Evolutionary conservation across 805 yeast genomes (phyloP), one percentile per base, ranked within the genome.

Genomic region (Saccharomycopsis selenospora): DNA sequence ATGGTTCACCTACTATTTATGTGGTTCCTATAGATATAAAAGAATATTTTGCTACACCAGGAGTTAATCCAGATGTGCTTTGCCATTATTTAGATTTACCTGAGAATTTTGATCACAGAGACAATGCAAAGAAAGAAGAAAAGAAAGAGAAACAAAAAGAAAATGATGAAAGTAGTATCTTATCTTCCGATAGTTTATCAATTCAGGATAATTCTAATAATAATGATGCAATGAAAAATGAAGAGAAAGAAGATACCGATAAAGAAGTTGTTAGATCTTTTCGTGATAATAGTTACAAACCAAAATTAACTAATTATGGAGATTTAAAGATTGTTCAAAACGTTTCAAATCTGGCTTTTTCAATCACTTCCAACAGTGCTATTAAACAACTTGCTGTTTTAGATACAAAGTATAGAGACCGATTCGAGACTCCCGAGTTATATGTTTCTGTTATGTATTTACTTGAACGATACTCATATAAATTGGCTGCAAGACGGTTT

Each of bases 1-100:
- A 66, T 51, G 70, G 70, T n/a, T 55, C 60, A 2, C 75, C 79
- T 0, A 57, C 65, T 17, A 73, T 75, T 1, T 63, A 73, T 17
- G 60, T 70, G 14, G 46, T 72, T 17, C 79, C 80, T 1, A 55
- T 54, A 24, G 57, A 61, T 13, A 45, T 68, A 22, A 59, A 60
- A 7, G 59, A 56, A 4, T 66, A 69, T 44, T 53, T 71, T 25
- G 57, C 58, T 3, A 50, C 42, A 40, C 48, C 27, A 13, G 42
- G 40, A 24, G 48, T 41, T 53, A 55, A 42, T 53, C 44, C 23
- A 13, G 45, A 40, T 17, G 36, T 42, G 14, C 41, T 51, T 29
- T 50, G 49, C 3, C 14, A 41, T 14, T 49, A 46, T 25, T 29
- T 36, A 2, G 45, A 38, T 26, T 13, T 22, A 11, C 20, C 18